These are phyloP conservation scores for Lactifluus pinguis DNA, from an alignment of 768 basidiomycete genomes.

Conservation along the genomic window DNA sequence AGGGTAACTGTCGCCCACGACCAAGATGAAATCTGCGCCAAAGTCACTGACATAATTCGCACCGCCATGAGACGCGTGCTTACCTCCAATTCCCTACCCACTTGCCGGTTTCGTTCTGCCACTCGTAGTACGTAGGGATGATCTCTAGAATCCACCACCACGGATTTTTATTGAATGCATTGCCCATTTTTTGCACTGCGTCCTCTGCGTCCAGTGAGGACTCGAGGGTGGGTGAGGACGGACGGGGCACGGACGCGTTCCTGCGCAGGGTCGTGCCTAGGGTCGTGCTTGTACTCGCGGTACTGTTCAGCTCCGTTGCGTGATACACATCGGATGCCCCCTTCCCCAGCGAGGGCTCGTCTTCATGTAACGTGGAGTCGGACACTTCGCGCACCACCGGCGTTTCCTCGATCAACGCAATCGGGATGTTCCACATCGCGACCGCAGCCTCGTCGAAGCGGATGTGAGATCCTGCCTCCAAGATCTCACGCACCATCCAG, in stretches of 20 bases:
- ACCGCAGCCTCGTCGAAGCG: slow-evolving; percentile 11
- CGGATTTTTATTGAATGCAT: slow-evolving; percentile 35
- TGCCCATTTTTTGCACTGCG: slow-evolving; percentile 42
- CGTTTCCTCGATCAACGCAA: not conserved
- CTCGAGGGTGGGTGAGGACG: too few species aligned
- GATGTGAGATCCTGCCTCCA: slow-evolving; percentile 8
- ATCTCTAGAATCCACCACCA: slow-evolving; percentile 69
- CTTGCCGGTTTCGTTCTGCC: slow-evolving; percentile 45
- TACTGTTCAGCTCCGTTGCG: too few species aligned
- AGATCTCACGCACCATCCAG: slow-evolving; percentile 19
- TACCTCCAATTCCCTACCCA: slow-evolving; percentile 54
- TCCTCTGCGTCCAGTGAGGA: slow-evolving; percentile 18
- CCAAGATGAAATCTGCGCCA: slow-evolving; percentile 45
- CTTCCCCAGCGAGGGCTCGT: not conserved
- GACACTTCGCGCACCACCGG: not conserved
- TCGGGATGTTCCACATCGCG: slow-evolving; percentile 3
- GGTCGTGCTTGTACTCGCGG: too few species aligned
- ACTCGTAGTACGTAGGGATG: slow-evolving; percentile 43
- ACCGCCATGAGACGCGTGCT: slow-evolving; percentile 21
- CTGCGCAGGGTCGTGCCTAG: too few species aligned
- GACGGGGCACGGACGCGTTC: too few species aligned
- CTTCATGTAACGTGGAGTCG: not conserved
- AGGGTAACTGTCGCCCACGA: slow-evolving; percentile 42
- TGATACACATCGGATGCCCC: not conserved
- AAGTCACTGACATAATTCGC: not conserved